Evolutionary conservation across 2,329 filamentous ascomycete species (phyloP).

Genomic region (Diatrype stigma): DNA sequence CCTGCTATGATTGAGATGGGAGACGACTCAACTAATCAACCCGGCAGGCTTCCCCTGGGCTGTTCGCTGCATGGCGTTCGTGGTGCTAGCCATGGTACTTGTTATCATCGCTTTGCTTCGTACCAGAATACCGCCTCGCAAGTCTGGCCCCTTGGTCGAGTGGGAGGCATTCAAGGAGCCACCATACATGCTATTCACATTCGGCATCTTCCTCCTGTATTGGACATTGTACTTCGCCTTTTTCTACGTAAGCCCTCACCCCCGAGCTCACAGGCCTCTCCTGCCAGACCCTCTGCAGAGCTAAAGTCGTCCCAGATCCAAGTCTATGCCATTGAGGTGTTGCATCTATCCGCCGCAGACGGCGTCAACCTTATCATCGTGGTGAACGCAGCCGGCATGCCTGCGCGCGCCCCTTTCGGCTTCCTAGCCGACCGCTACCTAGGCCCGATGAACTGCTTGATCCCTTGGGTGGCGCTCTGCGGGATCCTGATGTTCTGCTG

Average conservation of each 20-base stretch:
- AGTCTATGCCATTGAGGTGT: neutral
- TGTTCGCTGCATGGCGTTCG: slow-evolving; percentile 24
- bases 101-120: slow-evolving; percentile 20
- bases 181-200: neutral
- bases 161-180: slow-evolving; percentile 28
- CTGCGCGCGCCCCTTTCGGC: too few species aligned
- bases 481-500: neutral
- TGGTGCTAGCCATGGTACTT: slow-evolving; percentile 22
- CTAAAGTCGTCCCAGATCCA: neutral
- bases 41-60: slow-evolving; percentile 25
- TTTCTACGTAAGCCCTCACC: neutral
- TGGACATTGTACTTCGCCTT: neutral
- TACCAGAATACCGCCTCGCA: slow-evolving; percentile 28
- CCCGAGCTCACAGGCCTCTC: neutral
- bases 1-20: too few species aligned
- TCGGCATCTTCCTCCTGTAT: neutral
- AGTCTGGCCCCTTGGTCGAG: slow-evolving; percentile 33
- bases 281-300: neutral
- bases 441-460: neutral
- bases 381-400: neutral
- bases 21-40: too few species aligned
- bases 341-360: neutral
- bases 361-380: neutral
- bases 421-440: neutral
- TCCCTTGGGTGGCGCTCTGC: neutral